Evolutionary conservation across 768 basidiomycete genomes (phyloP).

Genomic region (Boletus sensibilis): DNA sequence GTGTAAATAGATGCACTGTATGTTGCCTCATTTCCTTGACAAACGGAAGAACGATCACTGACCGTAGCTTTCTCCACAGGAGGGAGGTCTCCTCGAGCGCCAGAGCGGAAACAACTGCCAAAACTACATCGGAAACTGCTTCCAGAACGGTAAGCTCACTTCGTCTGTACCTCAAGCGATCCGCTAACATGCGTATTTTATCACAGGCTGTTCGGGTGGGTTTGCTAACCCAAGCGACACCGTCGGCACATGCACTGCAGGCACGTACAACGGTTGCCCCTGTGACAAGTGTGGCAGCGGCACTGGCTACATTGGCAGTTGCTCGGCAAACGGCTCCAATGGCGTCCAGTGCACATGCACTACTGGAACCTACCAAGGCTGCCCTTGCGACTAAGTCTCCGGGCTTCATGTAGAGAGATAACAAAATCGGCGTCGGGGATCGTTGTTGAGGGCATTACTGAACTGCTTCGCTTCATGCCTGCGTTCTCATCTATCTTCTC

Average conservation of each 20-base stretch:
- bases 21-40: no score
- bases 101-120: not conserved
- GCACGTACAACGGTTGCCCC: not conserved
- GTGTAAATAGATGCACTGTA: not conserved
- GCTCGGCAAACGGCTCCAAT: not conserved
- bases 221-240: not conserved
- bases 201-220: not conserved
- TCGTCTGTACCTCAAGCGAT: not conserved
- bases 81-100: not conserved
- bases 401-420: no score
- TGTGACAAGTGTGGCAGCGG: slow-evolving; percentile 1
- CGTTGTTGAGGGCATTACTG: no score
- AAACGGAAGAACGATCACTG: not conserved
- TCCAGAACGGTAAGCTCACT: not conserved
- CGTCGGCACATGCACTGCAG: not conserved
- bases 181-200: not conserved
- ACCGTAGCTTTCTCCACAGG: not conserved
- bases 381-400: not conserved
- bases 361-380: not conserved
- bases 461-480: no score
- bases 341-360: not conserved
- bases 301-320: not conserved
- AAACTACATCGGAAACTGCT: not conserved
- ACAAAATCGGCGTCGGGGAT: no score
- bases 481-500: no score